phyloP scores from a whole-genome alignment of 2,329 filamentous ascomycete species.

The Talaromyces sp. region DNA sequence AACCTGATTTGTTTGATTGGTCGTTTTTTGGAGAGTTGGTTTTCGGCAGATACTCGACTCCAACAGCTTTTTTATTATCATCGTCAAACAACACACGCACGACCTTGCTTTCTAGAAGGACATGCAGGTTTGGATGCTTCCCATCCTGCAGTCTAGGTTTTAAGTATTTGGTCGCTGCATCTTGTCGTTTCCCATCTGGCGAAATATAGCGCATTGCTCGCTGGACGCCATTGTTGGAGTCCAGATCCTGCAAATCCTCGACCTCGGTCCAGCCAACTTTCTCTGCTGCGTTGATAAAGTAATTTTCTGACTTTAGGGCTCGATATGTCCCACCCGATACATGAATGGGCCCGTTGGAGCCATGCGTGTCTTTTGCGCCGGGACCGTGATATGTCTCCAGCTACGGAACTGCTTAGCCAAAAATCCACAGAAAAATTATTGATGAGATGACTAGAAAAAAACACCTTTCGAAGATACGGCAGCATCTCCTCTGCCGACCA shows the following conservation, averaged over 20 bases:
- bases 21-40: not conserved
- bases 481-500: constrained; percentile 10
- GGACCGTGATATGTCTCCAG: constrained; percentile 9
- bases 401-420: not conserved
- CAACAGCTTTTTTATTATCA: not conserved
- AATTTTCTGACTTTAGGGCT: not conserved
- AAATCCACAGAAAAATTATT: not conserved
- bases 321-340: constrained; percentile 4
- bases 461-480: constrained; percentile 1
- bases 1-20: no score
- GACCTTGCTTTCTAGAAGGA: not conserved
- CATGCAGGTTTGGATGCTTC: constrained; percentile 2
- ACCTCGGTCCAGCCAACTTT: not conserved
- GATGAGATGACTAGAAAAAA: not conserved
- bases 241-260: constrained; percentile 1
- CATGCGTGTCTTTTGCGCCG: constrained; percentile 4
- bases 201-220: constrained; percentile 9
- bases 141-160: constrained; percentile 1
- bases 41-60: not conserved
- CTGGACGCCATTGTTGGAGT: constrained; percentile 7
- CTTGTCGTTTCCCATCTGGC: constrained; percentile 6
- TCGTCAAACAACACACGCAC: constrained; percentile 4
- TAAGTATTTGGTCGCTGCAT: constrained; percentile 1
- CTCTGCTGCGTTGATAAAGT: constrained; percentile 1
- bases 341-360: not conserved